Conservation (phyloP, 2,329 filamentous ascomycete genomes). For the Talaromyces sp. region DNA sequence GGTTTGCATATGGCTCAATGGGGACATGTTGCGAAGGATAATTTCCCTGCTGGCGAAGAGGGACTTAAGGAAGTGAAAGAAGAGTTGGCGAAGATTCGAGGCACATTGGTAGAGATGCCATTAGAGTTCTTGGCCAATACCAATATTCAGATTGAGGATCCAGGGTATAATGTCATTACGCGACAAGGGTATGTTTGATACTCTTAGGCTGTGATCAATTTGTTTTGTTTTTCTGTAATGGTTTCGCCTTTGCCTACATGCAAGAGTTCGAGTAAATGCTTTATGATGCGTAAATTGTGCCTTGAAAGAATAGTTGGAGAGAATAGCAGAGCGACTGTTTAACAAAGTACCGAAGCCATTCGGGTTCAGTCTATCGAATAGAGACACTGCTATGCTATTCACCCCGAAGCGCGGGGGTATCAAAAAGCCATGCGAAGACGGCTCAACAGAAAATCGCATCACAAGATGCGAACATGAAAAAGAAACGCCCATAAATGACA, state of each 20-base stretch:
- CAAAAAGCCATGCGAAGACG: background rate
- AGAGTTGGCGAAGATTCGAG: no score
- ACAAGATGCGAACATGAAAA: background rate
- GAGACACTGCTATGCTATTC: constrained; percentile 8
- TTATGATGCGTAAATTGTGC: background rate
- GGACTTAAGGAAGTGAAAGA: no score
- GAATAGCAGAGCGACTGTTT: background rate
- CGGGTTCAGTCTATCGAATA: background rate
- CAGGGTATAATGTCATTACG: constrained; percentile 16
- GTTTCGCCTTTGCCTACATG: no score
- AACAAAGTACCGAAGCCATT: background rate
- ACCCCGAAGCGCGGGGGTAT: constrained; percentile 8
- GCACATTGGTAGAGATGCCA: background rate
- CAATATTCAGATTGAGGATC: background rate
- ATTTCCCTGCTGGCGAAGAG: no score
- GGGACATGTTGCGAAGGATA: no score
- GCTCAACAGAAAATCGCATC: background rate
- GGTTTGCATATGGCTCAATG: no score
- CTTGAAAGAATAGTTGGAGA: background rate
- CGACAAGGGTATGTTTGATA: constrained; percentile 36
- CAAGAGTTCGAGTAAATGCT: background rate
- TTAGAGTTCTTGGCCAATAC: background rate
- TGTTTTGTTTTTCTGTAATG: no score
- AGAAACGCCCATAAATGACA: background rate
- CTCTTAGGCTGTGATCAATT: background rate